A percentile compares a stretch with the other conserved stretches of the same genome.
Evolutionary conservation across 108 stramenopile species (phyloP).

Genomic region (Conticribra guillardii): DNA sequence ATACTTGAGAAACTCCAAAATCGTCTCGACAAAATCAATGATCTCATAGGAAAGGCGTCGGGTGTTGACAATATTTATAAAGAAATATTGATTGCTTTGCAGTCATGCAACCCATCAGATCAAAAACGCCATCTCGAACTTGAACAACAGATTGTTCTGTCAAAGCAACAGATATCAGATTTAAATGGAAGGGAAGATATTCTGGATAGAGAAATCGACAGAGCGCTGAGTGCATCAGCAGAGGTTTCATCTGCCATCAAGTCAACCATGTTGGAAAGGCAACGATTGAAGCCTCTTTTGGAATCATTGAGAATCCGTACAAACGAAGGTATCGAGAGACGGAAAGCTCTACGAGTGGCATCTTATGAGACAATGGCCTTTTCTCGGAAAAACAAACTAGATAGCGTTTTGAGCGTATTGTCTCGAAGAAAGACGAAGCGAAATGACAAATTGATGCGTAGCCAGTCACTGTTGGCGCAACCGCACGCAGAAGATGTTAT

Average conservation of each 20-base stretch:
- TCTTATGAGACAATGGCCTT: no score
- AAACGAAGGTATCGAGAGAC: constrained; percentile 16
- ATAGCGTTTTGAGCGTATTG: constrained; percentile 19
- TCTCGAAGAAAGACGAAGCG: constrained; percentile 7
- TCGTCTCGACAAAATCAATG: constrained; percentile 15
- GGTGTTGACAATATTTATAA: constrained; percentile 23
- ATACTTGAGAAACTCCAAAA: constrained; percentile 8
- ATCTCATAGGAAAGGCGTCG: constrained; percentile 7
- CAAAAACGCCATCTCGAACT: constrained; percentile 32
- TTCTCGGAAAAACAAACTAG: no score
- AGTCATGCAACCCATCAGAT: constrained; percentile 21
- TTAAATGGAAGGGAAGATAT: background rate
- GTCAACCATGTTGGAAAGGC: constrained; percentile 9
- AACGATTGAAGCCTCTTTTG: background rate
- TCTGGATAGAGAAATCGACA: constrained; percentile 8
- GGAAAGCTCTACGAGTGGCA: constrained; percentile 4
- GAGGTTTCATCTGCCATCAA: no score
- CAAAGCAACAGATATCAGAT: constrained; percentile 39
- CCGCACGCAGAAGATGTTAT: background rate
- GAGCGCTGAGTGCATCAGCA: no score
- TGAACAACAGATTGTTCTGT: constrained; percentile 43
- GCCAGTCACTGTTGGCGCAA: background rate
- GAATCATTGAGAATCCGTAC: background rate
- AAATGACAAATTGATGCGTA: constrained; percentile 12
- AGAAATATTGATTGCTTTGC: constrained; percentile 27